Conservation (phyloP, 2,329 filamentous ascomycete species). For the Neurospora sp. region DNA sequence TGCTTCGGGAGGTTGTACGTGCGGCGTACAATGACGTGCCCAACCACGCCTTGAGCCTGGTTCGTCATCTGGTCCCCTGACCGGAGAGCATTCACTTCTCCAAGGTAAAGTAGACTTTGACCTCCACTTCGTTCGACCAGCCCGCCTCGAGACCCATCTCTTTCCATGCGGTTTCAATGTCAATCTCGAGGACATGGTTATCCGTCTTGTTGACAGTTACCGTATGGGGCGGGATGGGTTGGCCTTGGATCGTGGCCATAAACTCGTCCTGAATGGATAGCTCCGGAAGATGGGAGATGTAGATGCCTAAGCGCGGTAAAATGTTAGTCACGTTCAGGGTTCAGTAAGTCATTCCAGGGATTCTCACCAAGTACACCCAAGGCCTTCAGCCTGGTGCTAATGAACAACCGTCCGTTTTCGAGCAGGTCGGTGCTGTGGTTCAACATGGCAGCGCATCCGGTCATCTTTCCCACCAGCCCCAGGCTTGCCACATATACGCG, state of each 20-base stretch:
- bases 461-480: slow-evolving; percentile 81
- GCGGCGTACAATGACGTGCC: background rate
- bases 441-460: slow-evolving; percentile 68
- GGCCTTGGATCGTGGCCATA: slow-evolving; percentile 64
- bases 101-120: slow-evolving; percentile 49
- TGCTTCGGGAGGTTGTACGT: background rate
- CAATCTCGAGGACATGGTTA: slow-evolving; percentile 60
- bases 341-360: background rate
- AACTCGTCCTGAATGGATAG: slow-evolving; percentile 55
- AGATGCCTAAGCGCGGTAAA: slow-evolving; percentile 46
- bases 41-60: background rate
- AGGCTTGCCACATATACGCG: slow-evolving; percentile 54
- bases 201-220: slow-evolving; percentile 48
- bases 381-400: slow-evolving; percentile 67
- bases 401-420: slow-evolving; percentile 49
- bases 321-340: background rate
- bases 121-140: slow-evolving; percentile 71
- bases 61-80: background rate
- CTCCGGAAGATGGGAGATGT: slow-evolving; percentile 57
- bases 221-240: slow-evolving; percentile 55
- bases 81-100: slow-evolving; percentile 16
- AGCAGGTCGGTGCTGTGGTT: slow-evolving; percentile 46
- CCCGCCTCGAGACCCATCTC: slow-evolving; percentile 58
- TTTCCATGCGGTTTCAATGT: slow-evolving; percentile 68
- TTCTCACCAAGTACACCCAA: slow-evolving; percentile 59